A percentile compares a stretch with the other conserved stretches of the same genome.
phyloP scores from a whole-genome alignment of 2,329 filamentous ascomycete species.

The Xylaria sp. region DNA sequence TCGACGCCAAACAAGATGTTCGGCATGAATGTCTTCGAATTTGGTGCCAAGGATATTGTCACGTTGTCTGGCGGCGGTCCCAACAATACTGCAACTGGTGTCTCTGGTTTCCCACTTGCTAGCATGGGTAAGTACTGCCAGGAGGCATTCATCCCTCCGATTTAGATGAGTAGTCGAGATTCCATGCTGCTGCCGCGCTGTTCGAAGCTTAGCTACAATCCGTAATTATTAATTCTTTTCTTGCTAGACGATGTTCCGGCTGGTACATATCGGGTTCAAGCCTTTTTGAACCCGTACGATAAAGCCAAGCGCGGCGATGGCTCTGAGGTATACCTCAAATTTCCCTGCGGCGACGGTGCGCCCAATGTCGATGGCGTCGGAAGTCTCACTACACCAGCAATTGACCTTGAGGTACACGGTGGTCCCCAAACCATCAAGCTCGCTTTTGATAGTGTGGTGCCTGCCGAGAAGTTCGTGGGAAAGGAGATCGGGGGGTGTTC shows the following conservation, averaged over 20 bases:
- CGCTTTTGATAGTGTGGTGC: conserved; percentile 36
- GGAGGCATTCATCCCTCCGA: neutral
- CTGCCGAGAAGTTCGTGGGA: conserved; percentile 30
- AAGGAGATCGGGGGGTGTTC: conserved; percentile 39
- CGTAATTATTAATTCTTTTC: conserved; percentile 1
- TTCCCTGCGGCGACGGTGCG: conserved; percentile 42
- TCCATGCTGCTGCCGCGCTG: neutral
- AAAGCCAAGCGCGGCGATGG: conserved; percentile 38
- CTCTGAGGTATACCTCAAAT: conserved; percentile 37
- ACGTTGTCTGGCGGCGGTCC: conserved; percentile 31
- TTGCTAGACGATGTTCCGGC: conserved; percentile 34
- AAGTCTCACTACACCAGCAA: conserved; percentile 36
- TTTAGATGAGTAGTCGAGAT: neutral
- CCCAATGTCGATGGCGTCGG: conserved; percentile 39
- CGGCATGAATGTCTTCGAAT: conserved; percentile 40
- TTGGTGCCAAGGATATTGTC: conserved; percentile 34
- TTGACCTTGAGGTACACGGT: conserved; percentile 37
- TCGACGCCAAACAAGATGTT: conserved; percentile 43
- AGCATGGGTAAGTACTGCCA: conserved; percentile 31
- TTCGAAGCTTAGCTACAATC: neutral
- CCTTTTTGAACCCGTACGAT: conserved; percentile 41
- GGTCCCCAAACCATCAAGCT: conserved; percentile 37
- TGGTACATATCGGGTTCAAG: conserved; percentile 41
- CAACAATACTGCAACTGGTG: conserved; percentile 30
- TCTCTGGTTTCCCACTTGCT: conserved; percentile 38